Base-by-base conservation (phyloP, 805 yeast species). In the Teunomyces stri region DNA sequence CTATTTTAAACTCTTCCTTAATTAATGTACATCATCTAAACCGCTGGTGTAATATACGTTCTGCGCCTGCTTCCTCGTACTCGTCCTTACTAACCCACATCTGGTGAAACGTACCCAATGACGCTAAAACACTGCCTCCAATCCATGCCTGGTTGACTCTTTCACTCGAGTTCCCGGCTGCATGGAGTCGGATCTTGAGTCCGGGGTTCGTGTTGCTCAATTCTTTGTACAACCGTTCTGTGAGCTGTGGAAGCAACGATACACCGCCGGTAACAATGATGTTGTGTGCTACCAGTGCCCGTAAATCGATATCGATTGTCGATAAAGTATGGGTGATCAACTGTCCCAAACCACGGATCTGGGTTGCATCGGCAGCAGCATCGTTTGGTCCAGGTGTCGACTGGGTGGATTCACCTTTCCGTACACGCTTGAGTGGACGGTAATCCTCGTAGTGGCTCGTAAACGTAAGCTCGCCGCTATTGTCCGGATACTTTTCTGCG, bases 21-120 rank as follows among this genome's bases (percentile, higher is more conserved):
- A 18, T 21, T 28, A 39, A 21, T 28, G 15, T 42, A 22, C 28
- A 31, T 30, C 52, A 90, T 68, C 96, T 84, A 67, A 90, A 90
- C 68, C 97, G 78, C 65, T 86, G 92, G 47, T 80, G 80, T 48
- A 89, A 76, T 47, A 91, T 75, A 62, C 89, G 81, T 47, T 88
- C 94, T 10, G 83, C 82, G 5, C 97, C 97, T 21, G 83, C 89
- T 65, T 91, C 97, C 51, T 88, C 89, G 57, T 85, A 87, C 65
- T 91, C 97, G 54, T 80, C 81, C 59, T 82, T 84, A 36, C 91
- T 86, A 2, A 91, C 96, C 97, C 97, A 91, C 69, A 87, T 71
- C 66, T 91, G 97, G 65, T 91, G 97, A 75, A 91, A 91, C 2
- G 96, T 88, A 29, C 97, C 97, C 56, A 91, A 75, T 44, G 94